Evolutionary conservation across 2,329 filamentous ascomycete genomes (phyloP), one percentile per base, ranked within the genome.

Genomic region (Penicillium griseofulvum): DNA sequence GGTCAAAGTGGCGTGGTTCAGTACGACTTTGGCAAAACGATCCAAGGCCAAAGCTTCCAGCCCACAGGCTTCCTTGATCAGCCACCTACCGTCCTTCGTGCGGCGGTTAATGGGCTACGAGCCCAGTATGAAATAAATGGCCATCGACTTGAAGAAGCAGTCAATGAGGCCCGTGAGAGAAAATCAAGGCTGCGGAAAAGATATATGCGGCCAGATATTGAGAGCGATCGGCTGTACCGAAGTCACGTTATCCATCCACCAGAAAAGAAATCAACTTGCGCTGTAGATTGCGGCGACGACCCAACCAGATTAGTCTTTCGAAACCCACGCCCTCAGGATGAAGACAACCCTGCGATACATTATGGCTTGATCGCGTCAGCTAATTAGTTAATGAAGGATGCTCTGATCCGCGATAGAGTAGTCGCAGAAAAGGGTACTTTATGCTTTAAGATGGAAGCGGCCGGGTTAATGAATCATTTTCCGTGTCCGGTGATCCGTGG

Each of bases 1-100:
- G 28, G 39, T 2, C 8, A 52, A 8, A 52, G 61, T 4, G 68
- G 65, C n/a, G 65, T 71, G 0, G 41, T 71, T 7, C 57, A 66
- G 42, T 71, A 68, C 54, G 63, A 71, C 47, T 57, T 59, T 34
- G 66, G 64, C 1, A 68, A 67, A 49, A 45, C 51, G n/a, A 17
- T 44, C 14, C 17, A 48, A 45, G 51, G 28, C 11, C 14, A 36
- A 22, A 5, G 24, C 11, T 55, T 55, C 17, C 19, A 41, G 4
- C 14, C 2, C 1, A 55, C 26, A 6, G 36, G 47, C 3, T 37
- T 41, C 7, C 34, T 55, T 5, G 11, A 34, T 14, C 12, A 39
- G 12, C 33, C 41, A 1, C 52, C 41, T 45, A 38, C 24, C 1
- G 11, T n/a, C 9, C 24, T 43, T 3, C 41, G 11, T 28, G 24